Base-by-base conservation (phyloP, 345 rosid species). In the Linum usitatissimum region DNA sequence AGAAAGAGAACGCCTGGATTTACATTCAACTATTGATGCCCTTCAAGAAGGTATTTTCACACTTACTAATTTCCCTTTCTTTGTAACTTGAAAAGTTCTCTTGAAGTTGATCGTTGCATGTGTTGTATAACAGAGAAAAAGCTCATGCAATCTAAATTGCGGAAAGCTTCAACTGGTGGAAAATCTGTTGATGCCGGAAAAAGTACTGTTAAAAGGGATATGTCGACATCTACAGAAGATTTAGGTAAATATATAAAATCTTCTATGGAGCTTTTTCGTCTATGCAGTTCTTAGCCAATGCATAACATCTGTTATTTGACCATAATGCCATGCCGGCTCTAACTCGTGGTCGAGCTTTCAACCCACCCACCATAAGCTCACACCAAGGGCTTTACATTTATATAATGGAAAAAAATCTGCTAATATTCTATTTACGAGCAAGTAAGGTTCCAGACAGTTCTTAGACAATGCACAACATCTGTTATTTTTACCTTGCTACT, bases 1-100 rank as follows among this genome's bases (percentile, higher is more conserved):
- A 10, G 97, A 94, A 70, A 94, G 76, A 75, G 99, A 88, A 17
- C 91, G 93, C 67, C 89, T 80, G 71, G 97, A 94, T 78, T 81
- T 94, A 62, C 90, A 85, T 53, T 78, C 80, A 66, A 90, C 97
- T 66, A 79, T 90, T 57, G 85, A 80, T 75, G 91, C 95, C 70
- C 88, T 94, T 53, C 88, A 88, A 76, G 99, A 94, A 81, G 99
- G 99, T 88, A 67, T 62, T 63, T 65, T 30, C 67, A 42, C 56
- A 57, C 12, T 18, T 2, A 10, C 21, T 19, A 5, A 18, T 18
- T 18, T 20, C 30, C 12, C 18, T 55, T n/a, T 12, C 23, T 45
- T 36, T 20, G 18, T 31, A 31, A 66, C 19, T 17, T 17, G 38
- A 38, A 42, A 28, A 53, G 3, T 60, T 60, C 17, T 14, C 2